phyloP scores from a whole-genome alignment of 768 basidiomycete species.

The Rhodotorula diobovata region DNA sequence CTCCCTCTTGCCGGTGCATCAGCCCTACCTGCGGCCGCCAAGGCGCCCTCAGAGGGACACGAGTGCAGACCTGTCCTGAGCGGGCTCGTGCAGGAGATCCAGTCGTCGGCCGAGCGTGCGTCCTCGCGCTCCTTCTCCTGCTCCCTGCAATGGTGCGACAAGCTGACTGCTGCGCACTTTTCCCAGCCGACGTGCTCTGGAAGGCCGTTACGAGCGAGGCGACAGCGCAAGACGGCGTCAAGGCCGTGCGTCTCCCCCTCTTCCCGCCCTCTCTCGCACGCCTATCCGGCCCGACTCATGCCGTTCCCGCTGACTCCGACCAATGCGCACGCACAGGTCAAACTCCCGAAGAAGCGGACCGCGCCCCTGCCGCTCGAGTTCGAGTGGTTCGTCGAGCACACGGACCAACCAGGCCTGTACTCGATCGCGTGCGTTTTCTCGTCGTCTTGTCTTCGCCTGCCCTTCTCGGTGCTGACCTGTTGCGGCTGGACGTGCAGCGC shows the following conservation, averaged over 20 bases:
- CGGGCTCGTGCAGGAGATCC: slow-evolving; percentile 17
- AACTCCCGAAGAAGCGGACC: not conserved
- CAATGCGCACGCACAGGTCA: not conserved
- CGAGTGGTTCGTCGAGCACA: slow-evolving; percentile 26
- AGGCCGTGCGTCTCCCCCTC: slow-evolving; percentile 13
- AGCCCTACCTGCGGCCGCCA: not conserved
- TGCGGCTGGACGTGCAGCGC: not conserved
- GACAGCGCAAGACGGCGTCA: slow-evolving; percentile 17
- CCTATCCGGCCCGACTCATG: too few relatives aligned
- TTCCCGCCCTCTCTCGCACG: too few relatives aligned
- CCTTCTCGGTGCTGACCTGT: not conserved
- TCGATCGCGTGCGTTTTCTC: slow-evolving; percentile 11
- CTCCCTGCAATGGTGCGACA: too few relatives aligned
- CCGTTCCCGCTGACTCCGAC: too few relatives aligned
- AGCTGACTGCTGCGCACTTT: too few relatives aligned
- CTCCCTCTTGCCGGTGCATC: not conserved
- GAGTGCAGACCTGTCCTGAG: slow-evolving; percentile 6
- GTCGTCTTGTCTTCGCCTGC: not conserved
- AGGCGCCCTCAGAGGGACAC: not conserved
- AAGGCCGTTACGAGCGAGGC: slow-evolving; percentile 1
- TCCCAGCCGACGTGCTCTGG: slow-evolving; percentile 13
- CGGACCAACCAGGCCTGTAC: slow-evolving; percentile 1
- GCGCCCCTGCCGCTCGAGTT: not conserved
- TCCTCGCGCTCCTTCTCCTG: not conserved
- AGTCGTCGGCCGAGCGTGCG: slow-evolving; percentile 8